Evolutionary conservation across 768 basidiomycete genomes (phyloP).

Genomic region (Rhodotorula diobovata): DNA sequence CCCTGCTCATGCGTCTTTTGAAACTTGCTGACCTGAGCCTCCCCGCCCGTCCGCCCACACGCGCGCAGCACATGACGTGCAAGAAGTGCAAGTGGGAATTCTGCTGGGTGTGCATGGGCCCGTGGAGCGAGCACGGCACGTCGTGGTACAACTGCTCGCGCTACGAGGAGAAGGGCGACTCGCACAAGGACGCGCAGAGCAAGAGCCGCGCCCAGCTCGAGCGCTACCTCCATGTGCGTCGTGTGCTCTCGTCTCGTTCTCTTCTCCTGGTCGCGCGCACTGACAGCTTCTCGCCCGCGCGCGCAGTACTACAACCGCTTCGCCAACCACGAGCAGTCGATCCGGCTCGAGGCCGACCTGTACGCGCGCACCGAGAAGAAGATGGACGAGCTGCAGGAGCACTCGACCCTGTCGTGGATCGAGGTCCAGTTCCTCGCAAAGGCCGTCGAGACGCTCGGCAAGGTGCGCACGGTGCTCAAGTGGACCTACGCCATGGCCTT

Average conservation of each 20-base stretch:
- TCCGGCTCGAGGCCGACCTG: constrained; percentile 85
- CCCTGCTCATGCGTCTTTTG: not conserved
- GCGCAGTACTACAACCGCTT: constrained; percentile 94
- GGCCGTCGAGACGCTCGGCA: constrained; percentile 70
- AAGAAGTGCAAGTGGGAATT: constrained; percentile 95
- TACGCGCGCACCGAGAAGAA: constrained; percentile 97
- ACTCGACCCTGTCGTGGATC: constrained; percentile 90
- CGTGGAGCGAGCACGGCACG: constrained; percentile 95
- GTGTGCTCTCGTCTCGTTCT: not conserved
- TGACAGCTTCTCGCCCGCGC: not conserved
- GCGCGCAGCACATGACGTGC: constrained; percentile 91
- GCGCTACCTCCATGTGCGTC: constrained; percentile 85
- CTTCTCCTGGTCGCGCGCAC: constrained; percentile 20
- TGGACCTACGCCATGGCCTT: constrained; percentile 99
- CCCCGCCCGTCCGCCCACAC: not conserved
- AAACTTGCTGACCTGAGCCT: not conserved
- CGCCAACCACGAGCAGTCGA: constrained; percentile 99
- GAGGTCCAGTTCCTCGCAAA: constrained; percentile 99
- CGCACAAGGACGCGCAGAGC: constrained; percentile 87
- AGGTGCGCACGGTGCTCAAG: constrained; percentile 87
- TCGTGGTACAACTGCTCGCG: constrained; percentile 98
- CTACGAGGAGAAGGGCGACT: constrained; percentile 87
- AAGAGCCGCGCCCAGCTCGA: constrained; percentile 84
- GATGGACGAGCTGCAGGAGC: constrained; percentile 99
- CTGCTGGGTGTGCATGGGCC: constrained; percentile 99